Conservation (phyloP, 441 rosid species). For the Capsella rubella region DNA sequence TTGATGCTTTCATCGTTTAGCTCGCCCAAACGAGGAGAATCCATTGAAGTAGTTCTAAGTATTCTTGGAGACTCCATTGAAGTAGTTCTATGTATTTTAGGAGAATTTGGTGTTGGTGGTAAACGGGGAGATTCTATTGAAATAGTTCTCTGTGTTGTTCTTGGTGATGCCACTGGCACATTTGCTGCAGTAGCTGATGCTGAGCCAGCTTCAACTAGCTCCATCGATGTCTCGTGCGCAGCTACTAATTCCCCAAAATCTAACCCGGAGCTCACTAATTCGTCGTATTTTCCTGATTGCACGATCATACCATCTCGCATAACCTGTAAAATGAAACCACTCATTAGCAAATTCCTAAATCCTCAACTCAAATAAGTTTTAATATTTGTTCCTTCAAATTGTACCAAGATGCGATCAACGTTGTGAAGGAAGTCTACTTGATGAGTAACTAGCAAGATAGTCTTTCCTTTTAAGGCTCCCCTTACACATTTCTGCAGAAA, state of each 20-base stretch:
- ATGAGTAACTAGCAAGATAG: conserved; percentile 87
- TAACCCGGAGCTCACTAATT: conserved; percentile 59
- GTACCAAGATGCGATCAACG: conserved; percentile 80
- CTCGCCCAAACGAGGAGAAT: conserved; percentile 48
- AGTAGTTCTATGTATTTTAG: conserved; percentile 39
- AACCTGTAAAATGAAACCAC: conserved; percentile 54
- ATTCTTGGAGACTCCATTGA: conserved; percentile 46
- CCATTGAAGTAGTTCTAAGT: conserved; percentile 42
- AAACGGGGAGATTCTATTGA: conserved; percentile 27
- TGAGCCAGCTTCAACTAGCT: conserved; percentile 73
- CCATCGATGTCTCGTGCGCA: conserved; percentile 91
- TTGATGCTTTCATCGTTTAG: conserved; percentile 58
- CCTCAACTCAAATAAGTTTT: neutral
- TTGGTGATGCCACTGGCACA: conserved; percentile 48
- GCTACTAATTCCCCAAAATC: conserved; percentile 83
- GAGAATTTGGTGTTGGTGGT: conserved; percentile 44
- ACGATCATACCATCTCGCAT: conserved; percentile 92
- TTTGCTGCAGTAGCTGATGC: conserved; percentile 24
- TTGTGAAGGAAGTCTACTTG: conserved; percentile 96
- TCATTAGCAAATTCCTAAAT: conserved; percentile 14
- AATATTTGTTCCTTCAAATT: neutral
- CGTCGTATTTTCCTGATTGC: conserved; percentile 82
- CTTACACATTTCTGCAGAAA: conserved; percentile 77
- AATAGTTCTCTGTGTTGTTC: conserved; percentile 33
- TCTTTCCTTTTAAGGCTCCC: conserved; percentile 83